A percentile compares a stretch with the other conserved stretches of the same genome.
phyloP scores from a whole-genome alignment of 1,284 basidiomycete genomes.

The Laetiporus sulphureus region DNA sequence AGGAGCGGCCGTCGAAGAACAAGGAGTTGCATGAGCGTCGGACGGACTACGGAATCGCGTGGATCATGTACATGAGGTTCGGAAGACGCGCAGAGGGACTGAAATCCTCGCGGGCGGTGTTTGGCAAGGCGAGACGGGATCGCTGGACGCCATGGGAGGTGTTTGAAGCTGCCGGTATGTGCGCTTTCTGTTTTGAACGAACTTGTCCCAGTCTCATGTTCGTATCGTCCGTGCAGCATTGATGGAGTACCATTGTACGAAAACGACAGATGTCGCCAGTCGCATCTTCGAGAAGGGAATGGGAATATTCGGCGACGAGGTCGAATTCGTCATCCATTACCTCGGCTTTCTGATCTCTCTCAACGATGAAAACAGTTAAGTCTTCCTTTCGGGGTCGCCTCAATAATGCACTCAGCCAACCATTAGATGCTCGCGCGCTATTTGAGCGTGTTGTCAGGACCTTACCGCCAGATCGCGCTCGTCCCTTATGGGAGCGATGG shows the following conservation, averaged over 20 bases:
- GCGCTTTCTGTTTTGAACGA: not conserved
- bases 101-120: slow-evolving; percentile 74
- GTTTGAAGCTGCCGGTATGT: slow-evolving; percentile 84
- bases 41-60: slow-evolving; percentile 64
- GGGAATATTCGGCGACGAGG: slow-evolving; percentile 78
- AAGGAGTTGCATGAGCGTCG: slow-evolving; percentile 56
- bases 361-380: slow-evolving; percentile 92
- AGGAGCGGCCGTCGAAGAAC: slow-evolving; percentile 39
- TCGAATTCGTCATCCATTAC: slow-evolving; percentile 85
- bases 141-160: slow-evolving; percentile 88
- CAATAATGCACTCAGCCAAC: too few species aligned
- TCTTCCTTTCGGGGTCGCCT: too few species aligned
- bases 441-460: slow-evolving; percentile 86
- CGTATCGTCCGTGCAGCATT: slow-evolving; percentile 48
- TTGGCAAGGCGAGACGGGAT: slow-evolving; percentile 83
- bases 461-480: slow-evolving; percentile 76
- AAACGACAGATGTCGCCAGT: slow-evolving; percentile 79
- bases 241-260: slow-evolving; percentile 94
- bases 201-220: too few species aligned
- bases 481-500: slow-evolving; percentile 94
- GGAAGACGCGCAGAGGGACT: slow-evolving; percentile 80
- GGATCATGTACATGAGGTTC: slow-evolving; percentile 92
- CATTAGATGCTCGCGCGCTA: slow-evolving; percentile 87
- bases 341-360: slow-evolving; percentile 90
- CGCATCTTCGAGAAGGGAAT: slow-evolving; percentile 95